phyloP scores from a whole-genome alignment of 352 stramenopile species.

The Lagenidium giganteum region DNA sequence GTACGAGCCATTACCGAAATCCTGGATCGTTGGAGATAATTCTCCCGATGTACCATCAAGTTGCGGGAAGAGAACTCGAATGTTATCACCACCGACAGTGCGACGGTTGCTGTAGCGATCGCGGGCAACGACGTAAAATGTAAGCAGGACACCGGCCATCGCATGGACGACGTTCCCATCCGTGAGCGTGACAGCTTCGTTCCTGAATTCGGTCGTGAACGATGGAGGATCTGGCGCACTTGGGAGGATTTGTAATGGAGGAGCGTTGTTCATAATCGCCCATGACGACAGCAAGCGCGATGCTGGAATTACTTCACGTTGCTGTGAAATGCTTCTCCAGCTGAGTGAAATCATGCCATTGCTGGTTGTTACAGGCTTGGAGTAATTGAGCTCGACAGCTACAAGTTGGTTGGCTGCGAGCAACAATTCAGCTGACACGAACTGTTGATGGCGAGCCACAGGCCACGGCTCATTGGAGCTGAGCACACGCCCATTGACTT shows the following conservation, averaged over 20 bases:
- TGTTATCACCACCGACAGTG: conserved; percentile 24
- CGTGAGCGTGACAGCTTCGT: not conserved
- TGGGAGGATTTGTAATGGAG: conserved; percentile 32
- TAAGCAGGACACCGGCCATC: conserved; percentile 14
- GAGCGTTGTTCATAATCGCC: conserved; percentile 42
- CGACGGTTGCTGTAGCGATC: conserved; percentile 38
- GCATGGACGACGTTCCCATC: not conserved
- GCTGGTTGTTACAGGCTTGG: conserved; percentile 21
- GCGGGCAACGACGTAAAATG: conserved; percentile 30
- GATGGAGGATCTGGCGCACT: conserved; percentile 17
- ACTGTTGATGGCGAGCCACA: not conserved
- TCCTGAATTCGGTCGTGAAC: conserved; percentile 36
- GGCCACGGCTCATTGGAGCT: conserved; percentile 11
- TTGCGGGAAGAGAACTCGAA: conserved; percentile 34
- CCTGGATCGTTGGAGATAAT: conserved; percentile 18
- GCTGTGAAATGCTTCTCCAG: conserved; percentile 43
- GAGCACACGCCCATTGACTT: conserved; percentile 9
- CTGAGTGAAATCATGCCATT: conserved; percentile 22
- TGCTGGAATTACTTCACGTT: conserved; percentile 24
- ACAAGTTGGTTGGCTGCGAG: conserved; percentile 28
- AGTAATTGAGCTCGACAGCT: conserved; percentile 36
- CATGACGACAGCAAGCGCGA: conserved; percentile 36
- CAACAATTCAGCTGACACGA: conserved; percentile 4
- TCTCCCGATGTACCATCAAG: conserved; percentile 6
- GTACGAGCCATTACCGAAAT: conserved; percentile 38